A percentile compares a stretch with the other conserved stretches of the same genome.
Conservation (phyloP, 2,329 filamentous ascomycete genomes). For the Cercospora berteroae region DNA sequence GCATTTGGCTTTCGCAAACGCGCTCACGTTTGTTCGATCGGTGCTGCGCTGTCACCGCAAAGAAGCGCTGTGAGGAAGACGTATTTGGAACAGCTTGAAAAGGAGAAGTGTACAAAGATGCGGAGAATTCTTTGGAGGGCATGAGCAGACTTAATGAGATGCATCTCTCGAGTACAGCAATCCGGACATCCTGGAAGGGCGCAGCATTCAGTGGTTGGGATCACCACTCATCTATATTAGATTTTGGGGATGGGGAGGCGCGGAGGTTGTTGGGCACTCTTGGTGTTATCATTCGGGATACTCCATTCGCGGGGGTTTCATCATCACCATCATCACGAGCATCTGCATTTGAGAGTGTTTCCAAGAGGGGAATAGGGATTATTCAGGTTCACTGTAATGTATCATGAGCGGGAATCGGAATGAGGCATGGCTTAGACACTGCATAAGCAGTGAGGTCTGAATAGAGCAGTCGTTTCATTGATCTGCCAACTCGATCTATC, state of each 20-base stretch:
- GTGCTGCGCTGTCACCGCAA: not conserved
- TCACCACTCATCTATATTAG: not conserved
- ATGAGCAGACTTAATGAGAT: not conserved
- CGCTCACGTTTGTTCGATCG: not conserved
- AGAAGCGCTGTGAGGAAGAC: not conserved
- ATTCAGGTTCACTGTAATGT: not conserved
- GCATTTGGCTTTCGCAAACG: not conserved
- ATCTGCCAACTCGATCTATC: not conserved
- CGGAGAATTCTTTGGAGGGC: not conserved
- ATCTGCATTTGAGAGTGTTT: not conserved
- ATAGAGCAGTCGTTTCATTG: slow-evolving; percentile 1
- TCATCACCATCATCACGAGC: not conserved
- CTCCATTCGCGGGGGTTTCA: not conserved
- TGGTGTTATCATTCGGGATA: not conserved
- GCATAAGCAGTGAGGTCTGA: not conserved
- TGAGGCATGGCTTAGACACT: not conserved
- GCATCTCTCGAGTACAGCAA: not conserved
- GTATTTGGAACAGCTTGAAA: not conserved
- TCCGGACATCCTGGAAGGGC: not conserved
- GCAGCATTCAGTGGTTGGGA: not conserved
- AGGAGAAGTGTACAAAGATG: not conserved
- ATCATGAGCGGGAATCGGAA: not conserved
- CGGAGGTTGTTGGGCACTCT: not conserved
- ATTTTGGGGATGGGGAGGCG: not conserved
- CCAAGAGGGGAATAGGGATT: not conserved